Evolutionary conservation across 495 filamentous ascomycete species (phyloP), one percentile per base, ranked within the genome.

Genomic region (Chaetomium fimeti): DNA sequence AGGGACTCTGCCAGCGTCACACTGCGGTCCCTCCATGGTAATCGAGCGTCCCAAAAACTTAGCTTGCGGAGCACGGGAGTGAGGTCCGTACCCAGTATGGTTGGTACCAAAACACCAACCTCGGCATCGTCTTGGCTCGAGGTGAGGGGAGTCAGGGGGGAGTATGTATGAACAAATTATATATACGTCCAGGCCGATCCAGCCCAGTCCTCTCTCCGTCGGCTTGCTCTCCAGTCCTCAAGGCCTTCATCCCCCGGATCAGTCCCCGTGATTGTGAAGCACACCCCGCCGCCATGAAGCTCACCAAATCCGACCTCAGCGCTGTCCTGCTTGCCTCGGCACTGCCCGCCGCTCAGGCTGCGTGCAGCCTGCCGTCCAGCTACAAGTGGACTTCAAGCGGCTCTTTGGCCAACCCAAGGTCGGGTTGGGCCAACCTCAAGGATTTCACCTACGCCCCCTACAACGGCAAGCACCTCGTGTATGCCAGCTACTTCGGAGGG

Each of bases 391-490:
- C 79, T 16, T 84, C 81, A 18, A 79, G 75, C 13, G 77, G 68
- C 2, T 38, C 80, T 2, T 73, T 88, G 6, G 83, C 81, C 3
- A 62, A 67, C 1, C 84, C 85, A 0, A 78, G 81, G 65, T 72
- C 74, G 2, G 83, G 81, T 22, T 85, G 80, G 82, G 73, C 74
- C 15, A 71, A 82, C 1, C 76, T 88, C 28, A 88, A 88, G 66
- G 85, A 87, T 76, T 86, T 86, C 72, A 83, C 79, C 65, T 63
- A 72, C 56, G 82, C 82, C 29, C 65, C 76, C 6, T 82, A 78
- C 75, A 82, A 87, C 49, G 79, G 77, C 66, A 62, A 85, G 66
- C 79, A 87, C 64, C 73, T 87, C 16, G 85, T 86, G 5, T 87
- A 85, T 66, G 82, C 72, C 3, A 78, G 80, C 3, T 74, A 69